Base-by-base conservation (phyloP, 2,329 filamentous ascomycete genomes). In the Eurotiales sp. region DNA sequence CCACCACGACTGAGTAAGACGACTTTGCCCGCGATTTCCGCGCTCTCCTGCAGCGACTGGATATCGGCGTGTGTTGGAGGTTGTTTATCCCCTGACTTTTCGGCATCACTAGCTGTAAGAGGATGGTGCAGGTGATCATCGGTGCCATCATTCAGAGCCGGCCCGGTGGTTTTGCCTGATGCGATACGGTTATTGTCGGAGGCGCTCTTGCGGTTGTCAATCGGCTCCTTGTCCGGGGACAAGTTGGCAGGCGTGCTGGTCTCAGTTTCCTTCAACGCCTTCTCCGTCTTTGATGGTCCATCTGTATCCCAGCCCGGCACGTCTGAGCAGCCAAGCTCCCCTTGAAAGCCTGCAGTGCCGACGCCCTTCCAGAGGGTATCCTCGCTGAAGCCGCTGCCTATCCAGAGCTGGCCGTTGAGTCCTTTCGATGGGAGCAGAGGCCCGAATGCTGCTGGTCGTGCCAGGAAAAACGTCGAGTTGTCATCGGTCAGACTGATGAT, bases 401-500 rank as follows among this genome's bases (percentile, higher is more conserved):
- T 87, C 92, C 92, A 97, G 46, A 99, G 75, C 65, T 91, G 87
- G 14, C 90, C 91, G 64, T 88, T 95, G 57, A 97, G 72, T 22
- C 93, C 92, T 52, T 81, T 83, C 11, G 77, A 69, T 0, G 88
- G 88, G 34, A 99, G 74, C 34, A 81, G 74, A 4, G 93, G 90
- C 0, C 93, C 93, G 72, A 97, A 99, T 34, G 90, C 91, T 48
- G 93, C 93, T 54, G 93, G 93, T 44, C 93, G 81, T 39, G 93
- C 91, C 50, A 95, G 79, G 73, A 99, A 99, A 60, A 95, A 95
- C 11, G 93, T 99, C 59, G 90, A 96, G 71, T 99, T 99, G 72
- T 99, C 93, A 70, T 97, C 90, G 64, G 91, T 96, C 55, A 99
- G 80, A 69, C 89, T 96, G 67, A 99, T 96, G 62, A 95, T 88